Base-by-base conservation (phyloP, 2,329 filamentous ascomycete species). In the Trichoderma afroharzianum region DNA sequence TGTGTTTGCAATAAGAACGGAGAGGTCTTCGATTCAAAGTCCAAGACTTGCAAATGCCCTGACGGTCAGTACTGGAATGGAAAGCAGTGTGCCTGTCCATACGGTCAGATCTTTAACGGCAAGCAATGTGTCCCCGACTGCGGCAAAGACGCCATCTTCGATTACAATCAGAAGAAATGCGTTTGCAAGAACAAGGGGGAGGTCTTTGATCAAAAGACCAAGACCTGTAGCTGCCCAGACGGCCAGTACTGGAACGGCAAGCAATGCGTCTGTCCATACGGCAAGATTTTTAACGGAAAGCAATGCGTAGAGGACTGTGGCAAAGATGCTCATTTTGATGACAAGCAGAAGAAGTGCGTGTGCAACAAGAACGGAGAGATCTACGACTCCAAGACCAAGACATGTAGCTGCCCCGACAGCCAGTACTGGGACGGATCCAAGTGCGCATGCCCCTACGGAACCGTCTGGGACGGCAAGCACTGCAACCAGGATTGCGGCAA, bases 1-100 rank as follows among this genome's bases (percentile, higher is more conserved):
- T 73, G 72, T 26, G 72, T 72, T 9, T 73, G 72, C 72, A 72
- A 73, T 12, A 72, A 72, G 4, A 30, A 71, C 2, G 71, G 72
- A 36, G n/a, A 73, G 30, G 14, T 71, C 18, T 73, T 7, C 5
- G 15, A 58, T 21, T 7, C 9, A 14, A 68, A 72, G 14, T 21
- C 39, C 12, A 62, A 63, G 68, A 71, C 39, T 0, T 73, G 72
- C 53, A 67, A 4, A 0, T 72, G 71, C 24, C 71, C 71, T 11
- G 21, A 58, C 1, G 68, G 68, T 14, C 58, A 72, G 7, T 36
- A 24, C 5, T 72, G 64, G 64, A 55, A 61, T 11, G 63, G 57
- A 0, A 63, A 70, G 21, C 39, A 43, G 3, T 73, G 72, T 8
- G 39, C 8, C 6, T 73, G 72, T 26, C 70, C 72, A 2, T 50